Conservation (phyloP, 176 grass and related monocot genomes). For the Carex pumila region DNA sequence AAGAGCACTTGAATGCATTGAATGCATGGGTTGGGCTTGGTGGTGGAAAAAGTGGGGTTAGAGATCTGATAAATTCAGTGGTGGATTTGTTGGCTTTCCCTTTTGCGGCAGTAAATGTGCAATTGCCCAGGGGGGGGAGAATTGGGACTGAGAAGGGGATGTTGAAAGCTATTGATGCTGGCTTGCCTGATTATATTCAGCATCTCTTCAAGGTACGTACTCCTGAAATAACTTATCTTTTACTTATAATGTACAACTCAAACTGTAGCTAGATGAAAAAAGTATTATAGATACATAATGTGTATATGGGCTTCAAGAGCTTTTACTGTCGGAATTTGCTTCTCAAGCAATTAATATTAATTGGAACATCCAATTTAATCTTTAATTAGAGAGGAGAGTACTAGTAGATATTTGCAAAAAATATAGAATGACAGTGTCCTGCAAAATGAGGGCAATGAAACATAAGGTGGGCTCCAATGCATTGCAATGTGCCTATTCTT, state of each 20-base stretch:
- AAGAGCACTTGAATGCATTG: constrained; percentile 58
- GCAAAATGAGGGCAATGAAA: too few species aligned
- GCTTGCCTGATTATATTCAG: constrained; percentile 71
- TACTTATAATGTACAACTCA: not conserved
- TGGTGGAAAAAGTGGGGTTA: constrained; percentile 68
- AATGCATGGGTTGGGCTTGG: constrained; percentile 67
- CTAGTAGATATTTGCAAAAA: not conserved
- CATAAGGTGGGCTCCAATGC: too few species aligned
- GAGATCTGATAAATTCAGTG: constrained; percentile 69
- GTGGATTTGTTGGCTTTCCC: constrained; percentile 94
- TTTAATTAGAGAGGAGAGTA: not conserved
- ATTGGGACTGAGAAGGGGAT: constrained; percentile 70
- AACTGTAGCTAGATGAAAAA: not conserved
- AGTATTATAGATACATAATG: not conserved
- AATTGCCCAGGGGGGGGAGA: constrained; percentile 63
- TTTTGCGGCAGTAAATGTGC: constrained; percentile 78
- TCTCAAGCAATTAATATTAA: not conserved
- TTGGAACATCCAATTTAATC: not conserved
- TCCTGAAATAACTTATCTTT: not conserved
- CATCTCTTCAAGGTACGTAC: constrained; percentile 57
- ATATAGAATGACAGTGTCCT: too few species aligned
- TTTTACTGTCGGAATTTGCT: not conserved
- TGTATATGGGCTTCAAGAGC: not conserved
- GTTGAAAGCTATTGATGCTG: constrained; percentile 62
- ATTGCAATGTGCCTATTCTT: too few species aligned